Evolutionary conservation across 2,329 filamentous ascomycete genomes (phyloP).

Genomic region (Diaporthe ampelina): DNA sequence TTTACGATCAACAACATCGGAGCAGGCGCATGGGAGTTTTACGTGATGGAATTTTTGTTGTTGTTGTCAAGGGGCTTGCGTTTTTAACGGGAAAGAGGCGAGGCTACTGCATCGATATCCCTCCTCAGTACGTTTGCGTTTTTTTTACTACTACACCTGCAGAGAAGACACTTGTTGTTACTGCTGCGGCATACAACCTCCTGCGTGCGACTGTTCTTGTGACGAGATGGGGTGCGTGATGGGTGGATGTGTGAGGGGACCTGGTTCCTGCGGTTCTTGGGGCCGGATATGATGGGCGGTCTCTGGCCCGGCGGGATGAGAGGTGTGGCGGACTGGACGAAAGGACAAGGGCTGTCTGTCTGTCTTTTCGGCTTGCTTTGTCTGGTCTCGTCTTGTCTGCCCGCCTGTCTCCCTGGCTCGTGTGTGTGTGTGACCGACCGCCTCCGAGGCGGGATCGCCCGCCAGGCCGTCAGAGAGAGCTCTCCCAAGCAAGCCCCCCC

Average conservation of each 20-base stretch:
- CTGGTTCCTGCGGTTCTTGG: no score
- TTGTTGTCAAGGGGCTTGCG: neutral
- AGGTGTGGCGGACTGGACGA: neutral
- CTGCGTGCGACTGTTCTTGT: neutral
- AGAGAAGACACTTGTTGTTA: neutral
- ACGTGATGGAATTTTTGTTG: neutral
- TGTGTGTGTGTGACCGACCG: no score
- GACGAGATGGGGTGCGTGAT: neutral
- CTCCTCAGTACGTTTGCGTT: slow-evolving; percentile 14
- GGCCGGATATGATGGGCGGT: no score
- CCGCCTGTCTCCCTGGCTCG: neutral
- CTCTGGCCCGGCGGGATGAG: neutral
- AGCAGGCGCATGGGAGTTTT: slow-evolving; percentile 37
- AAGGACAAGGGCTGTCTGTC: neutral
- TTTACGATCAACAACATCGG: slow-evolving; percentile 21
- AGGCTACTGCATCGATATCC: slow-evolving; percentile 32
- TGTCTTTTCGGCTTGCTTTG: neutral
- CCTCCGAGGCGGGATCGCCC: neutral
- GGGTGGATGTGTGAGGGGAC: neutral
- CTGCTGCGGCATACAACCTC: neutral
- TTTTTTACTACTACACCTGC: neutral
- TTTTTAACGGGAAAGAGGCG: neutral
- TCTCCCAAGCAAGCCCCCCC: no score
- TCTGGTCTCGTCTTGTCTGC: neutral
- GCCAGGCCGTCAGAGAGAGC: no score